Conservation (phyloP, 805 yeast species). For the Candida ponderosae region DNA sequence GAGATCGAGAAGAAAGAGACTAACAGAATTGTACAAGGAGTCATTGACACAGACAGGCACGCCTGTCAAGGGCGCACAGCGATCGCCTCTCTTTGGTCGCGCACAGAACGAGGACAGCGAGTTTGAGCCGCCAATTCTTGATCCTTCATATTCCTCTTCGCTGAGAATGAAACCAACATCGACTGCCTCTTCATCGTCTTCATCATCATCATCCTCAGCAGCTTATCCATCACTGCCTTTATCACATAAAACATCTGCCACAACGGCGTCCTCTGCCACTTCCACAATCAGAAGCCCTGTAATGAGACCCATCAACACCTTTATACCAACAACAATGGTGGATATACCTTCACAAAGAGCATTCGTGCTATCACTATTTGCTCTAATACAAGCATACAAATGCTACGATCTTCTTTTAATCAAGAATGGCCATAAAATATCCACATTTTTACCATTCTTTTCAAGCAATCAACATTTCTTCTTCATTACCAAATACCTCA, state of each 20-base stretch:
- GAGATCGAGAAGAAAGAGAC: slow-evolving; percentile 21
- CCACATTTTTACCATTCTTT: slow-evolving; percentile 21
- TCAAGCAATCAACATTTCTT: slow-evolving; percentile 36
- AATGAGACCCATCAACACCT: slow-evolving; percentile 17
- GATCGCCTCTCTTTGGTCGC: slow-evolving; percentile 9
- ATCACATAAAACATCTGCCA: slow-evolving; percentile 1
- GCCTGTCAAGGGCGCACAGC: slow-evolving; percentile 9
- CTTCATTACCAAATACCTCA: slow-evolving; percentile 62
- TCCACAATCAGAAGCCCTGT: not conserved
- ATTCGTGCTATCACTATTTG: slow-evolving; percentile 56
- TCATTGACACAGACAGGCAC: slow-evolving; percentile 10
- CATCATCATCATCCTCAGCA: not conserved
- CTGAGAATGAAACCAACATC: not conserved
- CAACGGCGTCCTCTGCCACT: not conserved
- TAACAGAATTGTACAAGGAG: slow-evolving; percentile 18
- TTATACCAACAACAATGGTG: slow-evolving; percentile 58
- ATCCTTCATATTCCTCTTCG: not conserved
- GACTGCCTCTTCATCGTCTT: not conserved
- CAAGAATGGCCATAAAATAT: slow-evolving; percentile 33
- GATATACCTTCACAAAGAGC: slow-evolving; percentile 75
- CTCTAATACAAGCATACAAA: slow-evolving; percentile 81
- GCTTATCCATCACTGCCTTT: slow-evolving; percentile 1
- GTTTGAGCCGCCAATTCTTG: not conserved
- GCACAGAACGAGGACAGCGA: slow-evolving; percentile 5
- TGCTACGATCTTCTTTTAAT: slow-evolving; percentile 60